Evolutionary conservation across 805 yeast genomes (phyloP).

Genomic region (Metschnikowia lachancei): DNA sequence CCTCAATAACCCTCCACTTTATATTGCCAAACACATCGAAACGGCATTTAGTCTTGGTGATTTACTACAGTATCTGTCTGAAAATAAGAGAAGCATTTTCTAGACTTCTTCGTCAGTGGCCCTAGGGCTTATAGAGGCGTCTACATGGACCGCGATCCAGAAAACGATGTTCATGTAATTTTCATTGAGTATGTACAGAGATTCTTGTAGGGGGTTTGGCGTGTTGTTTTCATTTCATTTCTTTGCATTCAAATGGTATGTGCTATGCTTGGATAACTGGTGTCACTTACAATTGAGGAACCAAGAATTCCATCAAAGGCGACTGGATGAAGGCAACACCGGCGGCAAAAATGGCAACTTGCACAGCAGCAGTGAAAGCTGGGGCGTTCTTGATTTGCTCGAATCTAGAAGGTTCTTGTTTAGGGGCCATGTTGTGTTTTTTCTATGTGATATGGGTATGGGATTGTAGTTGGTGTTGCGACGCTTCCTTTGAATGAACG

Average conservation of each 20-base stretch:
- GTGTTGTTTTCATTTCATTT: neutral
- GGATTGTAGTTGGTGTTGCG: too few species aligned
- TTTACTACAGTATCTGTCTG: neutral
- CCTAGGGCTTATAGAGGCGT: neutral
- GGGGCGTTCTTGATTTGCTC: constrained; percentile 62
- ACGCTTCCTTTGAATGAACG: constrained; percentile 4
- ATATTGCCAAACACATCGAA: neutral
- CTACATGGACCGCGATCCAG: constrained; percentile 1
- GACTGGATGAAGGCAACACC: constrained; percentile 78
- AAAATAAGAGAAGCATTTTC: too few species aligned
- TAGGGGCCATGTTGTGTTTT: constrained; percentile 18
- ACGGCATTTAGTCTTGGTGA: too few species aligned
- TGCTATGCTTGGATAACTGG: neutral
- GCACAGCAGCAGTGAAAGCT: constrained; percentile 59
- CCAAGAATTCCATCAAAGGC: constrained; percentile 76
- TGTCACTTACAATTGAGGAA: constrained; percentile 56
- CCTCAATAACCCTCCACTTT: too few species aligned
- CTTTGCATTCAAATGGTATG: constrained; percentile 4
- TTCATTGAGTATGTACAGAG: constrained; percentile 10
- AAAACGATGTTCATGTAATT: neutral
- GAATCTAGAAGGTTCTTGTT: constrained; percentile 28
- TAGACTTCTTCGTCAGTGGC: neutral
- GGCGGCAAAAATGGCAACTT: constrained; percentile 60
- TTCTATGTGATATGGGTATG: neutral
- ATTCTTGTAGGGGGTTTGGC: neutral